These are phyloP conservation scores for Botrytis hyacinthi DNA, from an alignment of 2,329 filamentous ascomycete genomes.

Conservation along the genomic window DNA sequence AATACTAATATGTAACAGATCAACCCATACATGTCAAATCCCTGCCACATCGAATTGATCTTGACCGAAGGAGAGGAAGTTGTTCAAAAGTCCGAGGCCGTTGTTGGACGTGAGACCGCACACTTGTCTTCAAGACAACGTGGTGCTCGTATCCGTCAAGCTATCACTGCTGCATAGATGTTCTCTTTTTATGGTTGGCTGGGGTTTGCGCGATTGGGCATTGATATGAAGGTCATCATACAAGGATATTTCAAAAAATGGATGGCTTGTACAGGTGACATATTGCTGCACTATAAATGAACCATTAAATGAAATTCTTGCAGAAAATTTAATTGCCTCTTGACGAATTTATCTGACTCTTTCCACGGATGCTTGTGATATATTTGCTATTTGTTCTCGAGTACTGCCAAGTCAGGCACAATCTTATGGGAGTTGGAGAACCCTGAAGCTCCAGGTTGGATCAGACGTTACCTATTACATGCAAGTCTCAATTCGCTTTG, in stretches of 20 bases:
- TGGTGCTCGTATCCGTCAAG: slow-evolving; percentile 64
- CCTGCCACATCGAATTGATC: slow-evolving; percentile 99
- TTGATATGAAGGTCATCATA: slow-evolving; percentile 27
- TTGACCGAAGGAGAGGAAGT: slow-evolving; percentile 96
- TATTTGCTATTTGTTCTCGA: neutral
- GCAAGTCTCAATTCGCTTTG: neutral
- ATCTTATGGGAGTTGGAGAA: neutral
- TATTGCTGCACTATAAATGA: slow-evolving; percentile 24
- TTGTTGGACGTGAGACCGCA: slow-evolving; percentile 59
- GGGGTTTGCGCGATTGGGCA: slow-evolving; percentile 33
- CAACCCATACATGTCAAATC: slow-evolving; percentile 99
- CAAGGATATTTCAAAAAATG: slow-evolving; percentile 29
- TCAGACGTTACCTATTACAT: neutral
- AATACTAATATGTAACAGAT: slow-evolving; percentile 57
- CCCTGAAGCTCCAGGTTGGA: neutral
- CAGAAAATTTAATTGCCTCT: slow-evolving; percentile 12
- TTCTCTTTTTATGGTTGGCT: slow-evolving; percentile 32
- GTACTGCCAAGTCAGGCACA: neutral
- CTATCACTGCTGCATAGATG: slow-evolving; percentile 62
- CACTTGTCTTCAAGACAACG: slow-evolving; percentile 87
- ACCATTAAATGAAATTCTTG: slow-evolving; percentile 21
- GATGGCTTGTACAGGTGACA: slow-evolving; percentile 38
- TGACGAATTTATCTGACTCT: neutral
- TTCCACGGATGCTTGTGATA: neutral
- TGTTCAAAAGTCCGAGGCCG: slow-evolving; percentile 81